Conservation (phyloP, 495 filamentous ascomycete species). For the Sphaerosporella brunnea region DNA sequence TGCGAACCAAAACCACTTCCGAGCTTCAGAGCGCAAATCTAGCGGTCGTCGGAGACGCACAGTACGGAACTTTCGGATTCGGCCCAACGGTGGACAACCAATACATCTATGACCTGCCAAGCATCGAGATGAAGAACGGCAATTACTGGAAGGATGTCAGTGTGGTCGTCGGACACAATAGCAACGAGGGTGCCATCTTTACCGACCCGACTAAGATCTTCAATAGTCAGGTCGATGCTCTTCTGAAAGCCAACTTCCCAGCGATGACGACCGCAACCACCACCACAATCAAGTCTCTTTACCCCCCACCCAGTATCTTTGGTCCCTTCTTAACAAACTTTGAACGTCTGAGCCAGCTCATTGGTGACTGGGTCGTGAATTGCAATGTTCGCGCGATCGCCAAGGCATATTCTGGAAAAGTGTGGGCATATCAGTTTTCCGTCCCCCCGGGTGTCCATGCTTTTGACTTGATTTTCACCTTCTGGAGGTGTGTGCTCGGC, state of each 20-base stretch:
- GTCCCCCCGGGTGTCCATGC: conserved; percentile 17
- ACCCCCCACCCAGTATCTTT: conserved; percentile 15
- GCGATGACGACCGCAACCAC: conserved; percentile 1
- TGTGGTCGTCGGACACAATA: conserved; percentile 15
- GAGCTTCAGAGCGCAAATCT: conserved; percentile 30
- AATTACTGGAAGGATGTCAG: conserved; percentile 28
- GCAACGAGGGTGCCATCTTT: conserved; percentile 18
- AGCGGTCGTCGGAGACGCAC: conserved; percentile 23
- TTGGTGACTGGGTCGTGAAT: conserved; percentile 16
- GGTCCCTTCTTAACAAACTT: conserved; percentile 8
- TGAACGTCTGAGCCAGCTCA: conserved; percentile 7
- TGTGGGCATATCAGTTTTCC: conserved; percentile 19
- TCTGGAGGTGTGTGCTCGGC: too few species aligned
- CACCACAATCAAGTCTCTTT: conserved; percentile 2
- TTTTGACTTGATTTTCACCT: conserved; percentile 14
- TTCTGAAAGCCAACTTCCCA: conserved; percentile 14
- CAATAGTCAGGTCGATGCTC: conserved; percentile 8
- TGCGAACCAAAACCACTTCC: conserved; percentile 27
- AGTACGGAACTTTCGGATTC: conserved; percentile 30
- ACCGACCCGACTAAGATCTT: conserved; percentile 12
- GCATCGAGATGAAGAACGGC: conserved; percentile 28
- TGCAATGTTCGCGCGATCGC: conserved; percentile 18
- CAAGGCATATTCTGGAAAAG: conserved; percentile 12
- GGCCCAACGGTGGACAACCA: conserved; percentile 32
- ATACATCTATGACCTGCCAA: conserved; percentile 32